Evolutionary conservation across 2,329 filamentous ascomycete species (phyloP).

Genomic region (Hyphodiscus sp.): DNA sequence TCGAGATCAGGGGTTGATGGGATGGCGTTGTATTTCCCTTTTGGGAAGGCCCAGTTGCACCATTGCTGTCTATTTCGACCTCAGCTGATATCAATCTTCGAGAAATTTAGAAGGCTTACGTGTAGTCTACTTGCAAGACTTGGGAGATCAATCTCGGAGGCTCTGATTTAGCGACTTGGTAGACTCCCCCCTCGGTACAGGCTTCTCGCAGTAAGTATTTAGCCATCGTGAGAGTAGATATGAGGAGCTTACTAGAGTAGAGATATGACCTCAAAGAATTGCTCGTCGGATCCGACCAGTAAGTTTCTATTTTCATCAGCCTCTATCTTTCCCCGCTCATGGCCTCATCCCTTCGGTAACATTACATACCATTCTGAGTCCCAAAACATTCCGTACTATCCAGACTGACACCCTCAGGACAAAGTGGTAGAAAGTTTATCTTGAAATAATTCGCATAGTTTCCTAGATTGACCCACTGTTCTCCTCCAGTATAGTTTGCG

Average conservation of each 20-base stretch:
- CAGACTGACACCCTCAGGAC: constrained; percentile 32
- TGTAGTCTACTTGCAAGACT: constrained; percentile 41
- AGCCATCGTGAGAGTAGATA: not conserved
- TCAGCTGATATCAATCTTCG: not conserved
- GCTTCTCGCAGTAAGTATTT: constrained; percentile 15
- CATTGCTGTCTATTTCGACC: constrained; percentile 33
- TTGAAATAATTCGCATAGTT: constrained; percentile 47
- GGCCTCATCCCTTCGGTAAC: not conserved
- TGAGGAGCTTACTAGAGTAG: constrained; percentile 34
- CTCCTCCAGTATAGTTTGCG: constrained; percentile 42
- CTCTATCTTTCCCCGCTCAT: not conserved
- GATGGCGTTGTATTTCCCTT: constrained; percentile 39
- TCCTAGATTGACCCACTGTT: constrained; percentile 44
- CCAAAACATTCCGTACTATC: constrained; percentile 41
- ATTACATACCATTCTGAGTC: constrained; percentile 21
- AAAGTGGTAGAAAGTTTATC: constrained; percentile 37
- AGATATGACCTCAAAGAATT: constrained; percentile 38
- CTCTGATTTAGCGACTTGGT: constrained; percentile 39
- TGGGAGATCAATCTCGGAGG: constrained; percentile 40
- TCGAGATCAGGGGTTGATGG: constrained; percentile 37
- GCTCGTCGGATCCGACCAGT: constrained; percentile 39
- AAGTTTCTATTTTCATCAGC: constrained; percentile 29
- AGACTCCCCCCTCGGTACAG: constrained; percentile 42
- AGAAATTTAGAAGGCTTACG: constrained; percentile 32
- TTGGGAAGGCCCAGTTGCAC: constrained; percentile 48